Evolutionary conservation across 305 asterid genomes (phyloP).

Genomic region (Fraxinus floribunda): DNA sequence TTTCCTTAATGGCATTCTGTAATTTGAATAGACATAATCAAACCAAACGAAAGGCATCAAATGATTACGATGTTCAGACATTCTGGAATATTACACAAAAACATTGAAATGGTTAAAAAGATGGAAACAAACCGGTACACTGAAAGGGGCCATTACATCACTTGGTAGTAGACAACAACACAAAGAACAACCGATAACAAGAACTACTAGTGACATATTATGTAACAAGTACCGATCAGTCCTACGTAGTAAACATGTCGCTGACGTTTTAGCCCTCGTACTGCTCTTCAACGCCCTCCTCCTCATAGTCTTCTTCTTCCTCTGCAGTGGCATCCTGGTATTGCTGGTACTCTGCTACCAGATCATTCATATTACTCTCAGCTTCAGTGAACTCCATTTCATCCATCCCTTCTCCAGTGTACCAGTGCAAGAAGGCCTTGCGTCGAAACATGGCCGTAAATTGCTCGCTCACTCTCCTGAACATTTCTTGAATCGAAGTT

Average conservation of each 20-base stretch:
- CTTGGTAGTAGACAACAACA: conserved; percentile 1
- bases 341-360: conserved; percentile 89
- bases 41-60: not conserved
- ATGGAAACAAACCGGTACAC: not conserved
- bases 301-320: conserved; percentile 65
- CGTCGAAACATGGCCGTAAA: conserved; percentile 88
- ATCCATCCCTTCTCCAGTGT: conserved; percentile 93
- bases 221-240: not conserved
- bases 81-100: not conserved
- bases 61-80: not conserved
- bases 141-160: conserved; percentile 18
- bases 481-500: conserved; percentile 84
- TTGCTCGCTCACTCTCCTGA: conserved; percentile 88
- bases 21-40: not conserved
- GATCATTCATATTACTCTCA: conserved; percentile 85
- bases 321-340: conserved; percentile 93
- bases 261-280: conserved; percentile 23
- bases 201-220: not conserved
- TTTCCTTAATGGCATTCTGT: not conserved
- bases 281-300: conserved; percentile 41
- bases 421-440: conserved; percentile 96
- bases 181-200: not conserved
- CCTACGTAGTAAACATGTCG: not conserved
- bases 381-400: conserved; percentile 95
- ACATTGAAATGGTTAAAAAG: not conserved